Conservation (phyloP, 805 yeast genomes). For the Sungouiella thailandica region DNA sequence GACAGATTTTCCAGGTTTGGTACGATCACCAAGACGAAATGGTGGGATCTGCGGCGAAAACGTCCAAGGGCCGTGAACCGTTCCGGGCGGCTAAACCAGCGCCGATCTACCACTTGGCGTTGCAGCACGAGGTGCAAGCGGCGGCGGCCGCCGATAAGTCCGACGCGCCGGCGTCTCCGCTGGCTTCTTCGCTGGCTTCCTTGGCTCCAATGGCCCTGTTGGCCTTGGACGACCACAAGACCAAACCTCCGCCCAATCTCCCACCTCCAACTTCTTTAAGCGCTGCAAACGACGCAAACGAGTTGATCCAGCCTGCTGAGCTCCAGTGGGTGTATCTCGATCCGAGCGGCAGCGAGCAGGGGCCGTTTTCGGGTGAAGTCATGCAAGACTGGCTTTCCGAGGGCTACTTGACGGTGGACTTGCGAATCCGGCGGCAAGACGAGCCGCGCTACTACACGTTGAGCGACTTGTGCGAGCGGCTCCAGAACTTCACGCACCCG, state of each 20-base stretch:
- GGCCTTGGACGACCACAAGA: no score
- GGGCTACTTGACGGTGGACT: constrained; percentile 51
- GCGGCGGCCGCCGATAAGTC: constrained; percentile 1
- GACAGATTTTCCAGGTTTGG: constrained; percentile 53
- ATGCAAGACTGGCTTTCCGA: constrained; percentile 77
- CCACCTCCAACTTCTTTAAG: no score
- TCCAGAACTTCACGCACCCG: constrained; percentile 52
- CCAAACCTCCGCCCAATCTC: constrained; percentile 10
- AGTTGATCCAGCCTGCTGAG: constrained; percentile 16
- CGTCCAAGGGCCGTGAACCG: constrained; percentile 20
- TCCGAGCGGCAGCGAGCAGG: constrained; percentile 65
- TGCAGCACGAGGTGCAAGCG: constrained; percentile 13
- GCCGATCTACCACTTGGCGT: constrained; percentile 34
- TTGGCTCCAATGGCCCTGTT: no score
- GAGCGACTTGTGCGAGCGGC: constrained; percentile 44
- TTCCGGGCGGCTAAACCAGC: constrained; percentile 28
- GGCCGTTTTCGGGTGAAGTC: constrained; percentile 68
- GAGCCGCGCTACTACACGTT: constrained; percentile 48
- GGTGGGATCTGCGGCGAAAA: constrained; percentile 10
- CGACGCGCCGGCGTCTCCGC: neutral
- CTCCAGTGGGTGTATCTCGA: constrained; percentile 73
- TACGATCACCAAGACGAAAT: constrained; percentile 26
- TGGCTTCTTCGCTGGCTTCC: no score
- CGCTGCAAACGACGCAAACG: no score
- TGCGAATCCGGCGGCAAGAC: constrained; percentile 55